Percentiles rank a stretch among this genome's conserved stretches.
Evolutionary conservation across 176 grass and related monocot genomes (phyloP).

Genomic region (Carex pumila): DNA sequence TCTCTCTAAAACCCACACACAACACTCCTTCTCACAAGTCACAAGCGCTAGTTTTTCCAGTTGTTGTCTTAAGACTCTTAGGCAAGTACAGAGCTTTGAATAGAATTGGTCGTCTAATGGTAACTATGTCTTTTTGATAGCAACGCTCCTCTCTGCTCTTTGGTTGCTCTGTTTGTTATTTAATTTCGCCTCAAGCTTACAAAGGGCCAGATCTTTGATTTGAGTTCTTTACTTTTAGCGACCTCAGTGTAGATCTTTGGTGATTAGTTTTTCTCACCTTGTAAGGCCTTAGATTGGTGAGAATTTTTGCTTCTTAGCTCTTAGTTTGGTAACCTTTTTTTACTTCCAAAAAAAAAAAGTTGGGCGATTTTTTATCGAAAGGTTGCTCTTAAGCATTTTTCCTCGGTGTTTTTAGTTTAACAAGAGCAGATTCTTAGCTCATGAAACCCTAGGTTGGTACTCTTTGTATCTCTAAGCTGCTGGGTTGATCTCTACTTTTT

Average conservation of each 20-base stretch:
- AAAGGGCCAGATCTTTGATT: conserved; percentile 5
- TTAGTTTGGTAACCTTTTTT: background rate
- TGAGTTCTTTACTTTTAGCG: background rate
- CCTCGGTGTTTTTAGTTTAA: background rate
- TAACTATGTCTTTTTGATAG: background rate
- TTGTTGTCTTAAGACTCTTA: background rate
- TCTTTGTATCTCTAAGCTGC: background rate
- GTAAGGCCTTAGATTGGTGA: background rate
- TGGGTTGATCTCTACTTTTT: background rate
- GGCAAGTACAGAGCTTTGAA: background rate
- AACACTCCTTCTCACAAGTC: background rate
- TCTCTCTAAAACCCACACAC: conserved; percentile 1
- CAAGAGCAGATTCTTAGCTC: background rate
- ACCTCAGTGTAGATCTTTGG: conserved; percentile 6
- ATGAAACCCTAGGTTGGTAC: background rate
- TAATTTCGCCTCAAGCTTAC: background rate
- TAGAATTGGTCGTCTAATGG: conserved; percentile 23
- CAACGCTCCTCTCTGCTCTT: background rate
- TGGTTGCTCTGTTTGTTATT: background rate
- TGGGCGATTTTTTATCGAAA: background rate
- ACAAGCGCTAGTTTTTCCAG: background rate
- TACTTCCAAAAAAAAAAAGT: background rate
- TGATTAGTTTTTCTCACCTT: background rate
- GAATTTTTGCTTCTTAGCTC: conserved; percentile 4
- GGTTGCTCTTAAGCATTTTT: background rate